Conservation (phyloP, 2,329 filamentous ascomycete species). For the Grosmannia huntii region DNA sequence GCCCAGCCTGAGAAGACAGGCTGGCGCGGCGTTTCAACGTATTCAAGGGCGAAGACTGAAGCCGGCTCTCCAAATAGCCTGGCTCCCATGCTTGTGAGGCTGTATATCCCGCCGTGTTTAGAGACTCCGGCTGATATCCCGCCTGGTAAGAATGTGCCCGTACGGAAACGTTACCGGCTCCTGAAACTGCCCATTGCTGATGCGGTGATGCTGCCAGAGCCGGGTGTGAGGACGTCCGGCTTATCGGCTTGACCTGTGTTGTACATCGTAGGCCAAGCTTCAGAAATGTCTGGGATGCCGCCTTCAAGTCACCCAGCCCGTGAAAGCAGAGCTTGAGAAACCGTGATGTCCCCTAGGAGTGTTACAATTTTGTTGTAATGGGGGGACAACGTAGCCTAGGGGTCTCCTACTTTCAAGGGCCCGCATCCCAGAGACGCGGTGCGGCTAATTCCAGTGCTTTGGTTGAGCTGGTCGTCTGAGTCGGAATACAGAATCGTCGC, state of each 20-base stretch:
- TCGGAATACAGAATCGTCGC: constrained; percentile 7
- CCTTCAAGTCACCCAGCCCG: constrained; percentile 11
- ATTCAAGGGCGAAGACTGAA: not conserved
- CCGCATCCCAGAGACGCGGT: not conserved
- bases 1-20: not conserved
- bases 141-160: not conserved
- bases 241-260: constrained; percentile 4
- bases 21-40: not conserved
- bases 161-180: not conserved
- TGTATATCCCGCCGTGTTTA: not conserved
- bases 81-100: not conserved
- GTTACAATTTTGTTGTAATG: not conserved
- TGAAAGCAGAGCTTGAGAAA: constrained; percentile 12
- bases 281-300: constrained; percentile 9
- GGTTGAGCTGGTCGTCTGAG: not conserved
- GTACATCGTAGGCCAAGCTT: constrained; percentile 10
- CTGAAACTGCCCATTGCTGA: not conserved
- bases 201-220: not conserved
- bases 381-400: not conserved
- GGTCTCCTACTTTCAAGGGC: not conserved
- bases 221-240: constrained; percentile 1
- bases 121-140: not conserved
- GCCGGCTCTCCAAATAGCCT: not conserved
- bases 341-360: not conserved
- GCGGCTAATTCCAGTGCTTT: not conserved